Evolutionary conservation across 352 stramenopile species (phyloP).

Genomic region (Phytopythium mirpurense): DNA sequence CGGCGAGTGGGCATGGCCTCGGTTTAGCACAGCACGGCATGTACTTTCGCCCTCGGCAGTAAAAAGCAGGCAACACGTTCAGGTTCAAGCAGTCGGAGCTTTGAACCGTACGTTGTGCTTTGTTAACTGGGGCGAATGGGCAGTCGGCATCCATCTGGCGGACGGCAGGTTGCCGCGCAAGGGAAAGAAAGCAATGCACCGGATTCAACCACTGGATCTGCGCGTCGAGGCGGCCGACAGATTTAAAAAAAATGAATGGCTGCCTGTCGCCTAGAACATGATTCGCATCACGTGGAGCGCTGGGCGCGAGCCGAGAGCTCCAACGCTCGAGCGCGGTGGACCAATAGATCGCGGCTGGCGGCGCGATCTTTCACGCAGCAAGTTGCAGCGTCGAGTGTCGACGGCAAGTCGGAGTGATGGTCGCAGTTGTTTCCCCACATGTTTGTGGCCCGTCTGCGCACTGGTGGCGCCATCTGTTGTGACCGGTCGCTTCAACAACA

Average conservation of each 20-base stretch:
- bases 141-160: neutral
- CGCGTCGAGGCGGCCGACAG: neutral
- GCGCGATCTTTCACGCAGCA: neutral
- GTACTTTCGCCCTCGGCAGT: too few species aligned
- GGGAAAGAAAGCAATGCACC: neutral
- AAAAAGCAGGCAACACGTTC: neutral
- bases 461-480: slow-evolving; percentile 4
- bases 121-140: neutral
- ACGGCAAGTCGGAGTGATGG: slow-evolving; percentile 7
- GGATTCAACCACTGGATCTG: neutral
- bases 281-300: neutral
- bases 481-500: slow-evolving; percentile 7
- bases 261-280: neutral
- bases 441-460: slow-evolving; percentile 3
- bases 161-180: neutral
- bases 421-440: neutral
- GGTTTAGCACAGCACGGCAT: too few species aligned
- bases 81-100: neutral
- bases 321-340: too few species aligned
- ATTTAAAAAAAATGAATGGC: neutral
- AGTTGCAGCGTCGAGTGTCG: neutral
- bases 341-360: too few species aligned
- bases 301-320: neutral
- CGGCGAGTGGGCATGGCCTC: too few species aligned
- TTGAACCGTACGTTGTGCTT: neutral